phyloP scores from a whole-genome alignment of 108 stramenopile genomes.

The Nitzschia inconspicua region DNA sequence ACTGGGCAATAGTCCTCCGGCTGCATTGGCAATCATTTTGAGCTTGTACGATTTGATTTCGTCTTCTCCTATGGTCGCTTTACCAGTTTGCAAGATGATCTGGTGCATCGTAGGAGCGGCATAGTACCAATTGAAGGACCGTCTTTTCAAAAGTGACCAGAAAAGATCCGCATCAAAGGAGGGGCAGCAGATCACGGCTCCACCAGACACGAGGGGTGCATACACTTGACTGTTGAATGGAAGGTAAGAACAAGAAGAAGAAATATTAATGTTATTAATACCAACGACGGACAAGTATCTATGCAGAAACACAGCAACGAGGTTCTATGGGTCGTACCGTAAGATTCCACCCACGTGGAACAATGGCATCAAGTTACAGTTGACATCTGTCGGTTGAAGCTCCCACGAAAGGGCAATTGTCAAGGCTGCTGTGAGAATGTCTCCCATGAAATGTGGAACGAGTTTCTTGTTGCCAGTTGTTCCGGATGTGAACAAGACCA shows the following conservation, averaged over 20 bases:
- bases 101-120: constrained; percentile 75
- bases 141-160: constrained; percentile 30
- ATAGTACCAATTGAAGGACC: constrained; percentile 56
- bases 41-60: not conserved
- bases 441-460: constrained; percentile 43
- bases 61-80: not conserved
- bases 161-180: constrained; percentile 40
- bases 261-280: too few relatives aligned
- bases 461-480: constrained; percentile 64
- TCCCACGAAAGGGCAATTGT: constrained; percentile 45
- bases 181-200: constrained; percentile 51
- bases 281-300: too few relatives aligned
- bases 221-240: constrained; percentile 51
- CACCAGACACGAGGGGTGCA: constrained; percentile 37
- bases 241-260: constrained; percentile 26
- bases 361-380: constrained; percentile 70
- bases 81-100: constrained; percentile 29
- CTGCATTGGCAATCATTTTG: constrained; percentile 64
- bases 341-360: constrained; percentile 57
- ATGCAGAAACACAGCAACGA: too few relatives aligned
- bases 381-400: constrained; percentile 41
- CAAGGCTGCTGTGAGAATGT: constrained; percentile 39
- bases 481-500: constrained; percentile 67
- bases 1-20: constrained; percentile 47
- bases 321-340: too few relatives aligned